phyloP scores from a whole-genome alignment of 1,284 basidiomycete genomes.

The Laetiporus sulphureus region DNA sequence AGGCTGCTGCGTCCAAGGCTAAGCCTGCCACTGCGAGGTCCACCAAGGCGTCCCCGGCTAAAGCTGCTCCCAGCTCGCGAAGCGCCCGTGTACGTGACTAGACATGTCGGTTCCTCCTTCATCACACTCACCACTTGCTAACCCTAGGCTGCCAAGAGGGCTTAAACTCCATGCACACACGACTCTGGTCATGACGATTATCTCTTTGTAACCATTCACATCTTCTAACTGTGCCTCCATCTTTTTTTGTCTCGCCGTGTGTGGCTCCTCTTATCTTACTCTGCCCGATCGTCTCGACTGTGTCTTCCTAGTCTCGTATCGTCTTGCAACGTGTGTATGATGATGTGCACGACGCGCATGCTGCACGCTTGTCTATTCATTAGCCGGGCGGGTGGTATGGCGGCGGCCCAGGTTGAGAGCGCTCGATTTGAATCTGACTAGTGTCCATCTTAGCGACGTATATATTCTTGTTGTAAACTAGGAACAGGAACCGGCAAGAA shows the following conservation, averaged over 20 bases:
- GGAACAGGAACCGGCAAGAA: slow-evolving; percentile 1
- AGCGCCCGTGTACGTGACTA: slow-evolving; percentile 12
- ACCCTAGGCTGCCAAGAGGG: slow-evolving; percentile 23
- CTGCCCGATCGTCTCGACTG: neutral
- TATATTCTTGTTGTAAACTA: slow-evolving; percentile 7
- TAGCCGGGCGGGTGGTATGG: too few species aligned
- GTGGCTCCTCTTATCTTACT: slow-evolving; percentile 1
- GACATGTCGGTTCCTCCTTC: too few species aligned
- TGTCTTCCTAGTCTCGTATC: slow-evolving; percentile 1
- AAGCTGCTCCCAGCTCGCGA: slow-evolving; percentile 12
- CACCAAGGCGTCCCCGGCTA: slow-evolving; percentile 7
- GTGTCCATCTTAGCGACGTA: slow-evolving; percentile 4
- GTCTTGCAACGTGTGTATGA: slow-evolving; percentile 9
- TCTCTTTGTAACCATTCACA: too few species aligned
- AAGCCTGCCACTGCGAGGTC: slow-evolving; percentile 2
- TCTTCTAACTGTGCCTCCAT: too few species aligned
- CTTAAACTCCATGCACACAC: slow-evolving; percentile 9
- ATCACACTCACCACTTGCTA: too few species aligned
- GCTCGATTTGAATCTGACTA: neutral
- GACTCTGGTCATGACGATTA: neutral
- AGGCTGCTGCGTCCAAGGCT: slow-evolving; percentile 25
- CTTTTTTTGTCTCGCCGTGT: slow-evolving; percentile 9
- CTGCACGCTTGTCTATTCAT: too few species aligned
- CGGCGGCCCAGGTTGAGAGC: neutral
- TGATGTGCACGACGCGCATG: too few species aligned